Percentiles rank a stretch among this genome's conserved stretches.
Evolutionary conservation across 768 basidiomycete genomes (phyloP).

Genomic region (Rhodosporidiobolus odoratus): DNA sequence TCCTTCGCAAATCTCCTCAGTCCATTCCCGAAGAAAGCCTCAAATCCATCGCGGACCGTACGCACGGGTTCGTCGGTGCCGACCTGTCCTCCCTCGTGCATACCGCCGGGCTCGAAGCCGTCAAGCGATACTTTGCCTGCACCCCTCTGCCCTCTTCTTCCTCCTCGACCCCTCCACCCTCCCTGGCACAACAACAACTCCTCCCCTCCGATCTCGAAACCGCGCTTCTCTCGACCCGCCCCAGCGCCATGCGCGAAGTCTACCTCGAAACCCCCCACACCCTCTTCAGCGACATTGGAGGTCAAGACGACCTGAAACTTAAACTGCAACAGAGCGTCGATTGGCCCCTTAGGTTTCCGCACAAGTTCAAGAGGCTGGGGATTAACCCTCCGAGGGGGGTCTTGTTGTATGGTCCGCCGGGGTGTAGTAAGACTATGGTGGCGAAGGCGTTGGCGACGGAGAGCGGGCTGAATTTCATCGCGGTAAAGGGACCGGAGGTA

Average conservation of each 20-base stretch:
- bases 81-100: slow-evolving; percentile 87
- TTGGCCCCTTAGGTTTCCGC: slow-evolving; percentile 85
- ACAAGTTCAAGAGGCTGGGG: slow-evolving; percentile 78
- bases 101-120: slow-evolving; percentile 83
- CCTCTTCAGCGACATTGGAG: slow-evolving; percentile 81
- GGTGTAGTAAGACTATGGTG: slow-evolving; percentile 91
- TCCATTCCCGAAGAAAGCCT: slow-evolving; percentile 60
- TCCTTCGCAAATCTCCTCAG: slow-evolving; percentile 76
- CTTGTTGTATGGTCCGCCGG: slow-evolving; percentile 93
- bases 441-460: slow-evolving; percentile 98
- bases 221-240: slow-evolving; percentile 72
- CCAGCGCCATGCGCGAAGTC: slow-evolving; percentile 89
- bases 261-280: slow-evolving; percentile 80
- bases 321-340: slow-evolving; percentile 86
- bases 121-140: slow-evolving; percentile 57
- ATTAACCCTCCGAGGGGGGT: slow-evolving; percentile 84
- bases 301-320: slow-evolving; percentile 72
- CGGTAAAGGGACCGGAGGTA: slow-evolving; percentile 96
- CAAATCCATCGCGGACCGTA: slow-evolving; percentile 59
- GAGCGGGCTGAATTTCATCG: slow-evolving; percentile 87
- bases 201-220: slow-evolving; percentile 60
- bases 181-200: slow-evolving; percentile 48
- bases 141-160: slow-evolving; percentile 46
- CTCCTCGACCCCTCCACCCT: slow-evolving; percentile 14
- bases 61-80: slow-evolving; percentile 95